Conservation (phyloP, 495 filamentous ascomycete genomes). For the Neurospora sp. region DNA sequence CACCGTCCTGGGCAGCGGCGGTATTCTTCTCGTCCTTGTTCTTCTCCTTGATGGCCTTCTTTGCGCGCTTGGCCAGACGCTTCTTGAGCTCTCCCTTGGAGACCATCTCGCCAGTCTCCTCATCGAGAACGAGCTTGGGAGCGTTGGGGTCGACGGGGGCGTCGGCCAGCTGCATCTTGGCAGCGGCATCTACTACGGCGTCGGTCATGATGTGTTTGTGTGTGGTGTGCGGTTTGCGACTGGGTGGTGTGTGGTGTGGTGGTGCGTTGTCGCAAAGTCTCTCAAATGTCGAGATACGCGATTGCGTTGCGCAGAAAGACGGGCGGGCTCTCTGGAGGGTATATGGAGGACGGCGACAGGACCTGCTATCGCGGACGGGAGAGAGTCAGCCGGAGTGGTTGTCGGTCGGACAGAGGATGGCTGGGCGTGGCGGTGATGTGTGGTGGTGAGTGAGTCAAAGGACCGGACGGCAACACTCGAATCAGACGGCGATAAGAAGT, state of each 20-base stretch:
- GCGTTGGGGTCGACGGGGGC: constrained; percentile 39
- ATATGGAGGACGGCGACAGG: background rate
- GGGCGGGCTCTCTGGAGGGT: background rate
- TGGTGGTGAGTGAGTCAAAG: background rate
- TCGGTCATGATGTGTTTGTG: constrained; percentile 40
- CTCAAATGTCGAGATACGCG: background rate
- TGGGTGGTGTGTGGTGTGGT: background rate
- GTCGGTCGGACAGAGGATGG: background rate
- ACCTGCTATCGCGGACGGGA: background rate
- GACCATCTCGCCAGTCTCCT: constrained; percentile 57
- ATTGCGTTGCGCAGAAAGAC: background rate
- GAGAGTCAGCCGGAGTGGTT: background rate
- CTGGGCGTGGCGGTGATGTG: background rate
- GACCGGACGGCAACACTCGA: background rate
- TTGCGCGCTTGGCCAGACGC: constrained; percentile 48
- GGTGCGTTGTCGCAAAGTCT: background rate
- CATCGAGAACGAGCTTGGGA: constrained; percentile 52
- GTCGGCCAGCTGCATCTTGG: constrained; percentile 51
- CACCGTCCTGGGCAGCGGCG: constrained; percentile 14
- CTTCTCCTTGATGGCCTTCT: constrained; percentile 45
- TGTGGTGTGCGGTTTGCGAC: background rate
- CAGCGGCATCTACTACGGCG: constrained; percentile 37
- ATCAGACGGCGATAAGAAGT: background rate
- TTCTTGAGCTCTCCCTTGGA: constrained; percentile 60
- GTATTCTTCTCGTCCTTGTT: constrained; percentile 23